These are phyloP conservation scores for Bacidia rubella DNA, from an alignment of 495 filamentous ascomycete species.

Conservation along the genomic window DNA sequence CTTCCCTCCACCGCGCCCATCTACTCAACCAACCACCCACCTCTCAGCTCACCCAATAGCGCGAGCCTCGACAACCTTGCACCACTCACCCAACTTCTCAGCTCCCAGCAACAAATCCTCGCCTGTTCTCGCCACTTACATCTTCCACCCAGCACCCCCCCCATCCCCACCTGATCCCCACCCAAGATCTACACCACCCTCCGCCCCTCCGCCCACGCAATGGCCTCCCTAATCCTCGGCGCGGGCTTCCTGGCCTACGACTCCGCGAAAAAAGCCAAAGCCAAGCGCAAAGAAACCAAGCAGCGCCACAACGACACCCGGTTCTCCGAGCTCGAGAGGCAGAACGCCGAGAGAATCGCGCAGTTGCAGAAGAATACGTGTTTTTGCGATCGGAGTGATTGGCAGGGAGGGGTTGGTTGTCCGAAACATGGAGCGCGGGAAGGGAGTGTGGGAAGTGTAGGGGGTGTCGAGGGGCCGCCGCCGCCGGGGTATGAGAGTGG, in stretches of 20 bases:
- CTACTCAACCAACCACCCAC: no score
- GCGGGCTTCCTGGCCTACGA: constrained; percentile 12
- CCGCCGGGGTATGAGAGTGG: background rate
- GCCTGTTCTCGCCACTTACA: background rate
- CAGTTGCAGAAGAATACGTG: constrained; percentile 5
- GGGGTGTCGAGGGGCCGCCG: background rate
- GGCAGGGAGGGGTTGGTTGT: constrained; percentile 9
- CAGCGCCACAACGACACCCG: constrained; percentile 1
- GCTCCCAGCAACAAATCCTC: no score
- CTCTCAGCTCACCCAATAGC: no score
- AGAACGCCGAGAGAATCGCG: constrained; percentile 12
- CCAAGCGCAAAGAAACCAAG: no score
- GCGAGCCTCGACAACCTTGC: no score
- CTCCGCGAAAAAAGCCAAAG: constrained; percentile 4
- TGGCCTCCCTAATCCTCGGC: constrained; percentile 16
- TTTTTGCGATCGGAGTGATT: constrained; percentile 15
- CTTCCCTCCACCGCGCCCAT: no score
- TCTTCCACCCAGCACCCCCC: background rate
- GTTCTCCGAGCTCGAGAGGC: constrained; percentile 13
- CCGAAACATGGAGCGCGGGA: background rate
- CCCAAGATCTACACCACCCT: constrained; percentile 8
- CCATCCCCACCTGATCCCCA: constrained; percentile 15
- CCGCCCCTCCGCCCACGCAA: constrained; percentile 1
- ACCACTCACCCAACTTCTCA: background rate
- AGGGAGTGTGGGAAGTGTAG: background rate